Conservation (phyloP, 441 rosid species). For the Brassica hybrid region DNA sequence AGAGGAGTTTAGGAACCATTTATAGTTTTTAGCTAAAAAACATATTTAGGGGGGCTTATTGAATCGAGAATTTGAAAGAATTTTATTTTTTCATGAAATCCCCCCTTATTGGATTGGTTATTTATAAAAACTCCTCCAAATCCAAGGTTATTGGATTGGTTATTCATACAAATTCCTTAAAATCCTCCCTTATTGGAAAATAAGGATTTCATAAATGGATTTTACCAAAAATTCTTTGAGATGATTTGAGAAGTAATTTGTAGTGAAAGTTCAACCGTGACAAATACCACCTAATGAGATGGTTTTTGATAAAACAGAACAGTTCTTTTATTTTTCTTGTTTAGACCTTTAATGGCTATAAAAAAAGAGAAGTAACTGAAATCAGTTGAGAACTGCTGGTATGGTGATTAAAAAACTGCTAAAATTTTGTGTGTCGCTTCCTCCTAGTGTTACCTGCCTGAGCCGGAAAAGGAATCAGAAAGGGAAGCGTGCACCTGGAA, state of each 20-base stretch:
- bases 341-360: neutral
- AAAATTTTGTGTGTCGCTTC: no score
- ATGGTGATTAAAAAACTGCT: no score
- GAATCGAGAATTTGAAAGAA: neutral
- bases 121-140: neutral
- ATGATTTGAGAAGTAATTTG: neutral
- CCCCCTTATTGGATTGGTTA: neutral
- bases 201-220: neutral
- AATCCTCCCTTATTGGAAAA: neutral
- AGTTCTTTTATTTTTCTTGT: neutral
- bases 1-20: no score
- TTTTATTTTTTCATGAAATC: neutral
- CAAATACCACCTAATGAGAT: slow-evolving; percentile 1
- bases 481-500: slow-evolving; percentile 57
- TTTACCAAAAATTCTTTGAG: neutral
- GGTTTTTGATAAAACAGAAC: neutral
- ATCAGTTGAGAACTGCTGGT: neutral
- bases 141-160: neutral
- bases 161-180: neutral
- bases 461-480: neutral
- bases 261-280: neutral
- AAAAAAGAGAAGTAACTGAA: neutral
- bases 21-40: no score
- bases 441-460: neutral
- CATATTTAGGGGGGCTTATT: neutral